Evolutionary conservation across 106 monocot genomes (phyloP), one percentile per base, ranked within the genome.

Genomic region (Acorus calamus): DNA sequence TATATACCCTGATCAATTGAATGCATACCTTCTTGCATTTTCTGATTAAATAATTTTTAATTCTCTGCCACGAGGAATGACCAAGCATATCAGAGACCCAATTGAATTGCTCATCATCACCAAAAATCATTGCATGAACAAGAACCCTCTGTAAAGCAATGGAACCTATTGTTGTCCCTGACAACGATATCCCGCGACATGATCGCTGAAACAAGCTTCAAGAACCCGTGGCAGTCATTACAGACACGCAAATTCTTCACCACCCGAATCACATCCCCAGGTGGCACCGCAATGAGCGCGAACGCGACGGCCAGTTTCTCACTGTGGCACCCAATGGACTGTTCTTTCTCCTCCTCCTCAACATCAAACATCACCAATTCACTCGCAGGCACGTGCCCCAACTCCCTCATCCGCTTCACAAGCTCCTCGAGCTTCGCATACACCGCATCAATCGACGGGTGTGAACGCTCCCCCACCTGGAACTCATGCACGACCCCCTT

Each of bases 241-340:
- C 89, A 85, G n/a, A 89, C 77, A 43, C 89, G 67, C 43, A 89
- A 85, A 63, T 89, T 89, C 77, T 89, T 89, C 62, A 83, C 85
- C 8, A 89, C 80, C 8, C 85, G 66, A 53, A 89, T 84, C 2
- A 79, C 75, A 2, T 74, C 55, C 2, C 82, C 74, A 3, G 70
- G 63, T 5, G 51, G 58, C 50, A 59, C 52, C 55, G 45, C 70
- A 42, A 86, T 6, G 7, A 87, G 79, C 3, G 71, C 83, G 14
- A 87, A 77, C 0, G 77, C 69, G 45, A 87, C 65, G 5, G 80
- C 83, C 42, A 87, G 46, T 56, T 83, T 83, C 49, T 87, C 80
- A 47, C 87, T 83, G 47, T 87, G 83, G n/a, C 64, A 71, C 70
- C 72, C 77, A 10, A 83, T 53, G 1, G 80, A 71, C 3, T 72